A percentile compares a stretch with the other conserved stretches of the same genome.
Evolutionary conservation across 768 basidiomycete species (phyloP).

Genomic region (Favolaschia claudopus): DNA sequence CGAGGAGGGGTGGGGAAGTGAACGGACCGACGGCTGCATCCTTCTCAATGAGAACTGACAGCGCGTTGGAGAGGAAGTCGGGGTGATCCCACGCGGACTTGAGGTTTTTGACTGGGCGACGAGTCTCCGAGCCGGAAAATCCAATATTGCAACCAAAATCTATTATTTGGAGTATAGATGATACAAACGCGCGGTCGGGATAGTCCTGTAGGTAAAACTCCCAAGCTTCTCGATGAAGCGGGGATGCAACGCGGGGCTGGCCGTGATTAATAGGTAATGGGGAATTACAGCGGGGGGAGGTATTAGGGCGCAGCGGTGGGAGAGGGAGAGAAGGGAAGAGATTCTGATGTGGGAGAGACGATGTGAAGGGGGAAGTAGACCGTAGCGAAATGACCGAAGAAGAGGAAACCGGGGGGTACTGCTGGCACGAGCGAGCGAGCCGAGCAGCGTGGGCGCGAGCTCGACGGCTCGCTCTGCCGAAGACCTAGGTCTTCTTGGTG

Average conservation of each 20-base stretch:
- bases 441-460: slow-evolving; percentile 16
- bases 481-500: slow-evolving; percentile 6
- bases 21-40: slow-evolving; percentile 34
- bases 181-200: slow-evolving; percentile 36
- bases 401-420: slow-evolving; percentile 6
- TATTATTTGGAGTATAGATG: slow-evolving; percentile 35
- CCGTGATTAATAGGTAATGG: not conserved
- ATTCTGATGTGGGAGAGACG: slow-evolving; percentile 10
- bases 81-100: slow-evolving; percentile 32
- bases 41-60: slow-evolving; percentile 12
- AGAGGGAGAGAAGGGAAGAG: slow-evolving; percentile 19
- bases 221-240: slow-evolving; percentile 29
- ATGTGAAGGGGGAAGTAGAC: not conserved
- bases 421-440: slow-evolving; percentile 25
- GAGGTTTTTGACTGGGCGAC: slow-evolving; percentile 31
- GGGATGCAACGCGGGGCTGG: slow-evolving; percentile 17
- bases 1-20: slow-evolving; percentile 16
- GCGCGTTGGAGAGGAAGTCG: slow-evolving; percentile 3
- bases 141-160: slow-evolving; percentile 36
- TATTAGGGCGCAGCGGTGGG: slow-evolving; percentile 31
- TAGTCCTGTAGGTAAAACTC: slow-evolving; percentile 33
- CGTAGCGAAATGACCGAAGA: not conserved
- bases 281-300: slow-evolving; percentile 33
- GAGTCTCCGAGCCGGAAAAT: slow-evolving; percentile 23
- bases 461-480: slow-evolving; percentile 26